Evolutionary conservation across 2,329 filamentous ascomycete species (phyloP).

Genomic region (Beauveria bassiana): DNA sequence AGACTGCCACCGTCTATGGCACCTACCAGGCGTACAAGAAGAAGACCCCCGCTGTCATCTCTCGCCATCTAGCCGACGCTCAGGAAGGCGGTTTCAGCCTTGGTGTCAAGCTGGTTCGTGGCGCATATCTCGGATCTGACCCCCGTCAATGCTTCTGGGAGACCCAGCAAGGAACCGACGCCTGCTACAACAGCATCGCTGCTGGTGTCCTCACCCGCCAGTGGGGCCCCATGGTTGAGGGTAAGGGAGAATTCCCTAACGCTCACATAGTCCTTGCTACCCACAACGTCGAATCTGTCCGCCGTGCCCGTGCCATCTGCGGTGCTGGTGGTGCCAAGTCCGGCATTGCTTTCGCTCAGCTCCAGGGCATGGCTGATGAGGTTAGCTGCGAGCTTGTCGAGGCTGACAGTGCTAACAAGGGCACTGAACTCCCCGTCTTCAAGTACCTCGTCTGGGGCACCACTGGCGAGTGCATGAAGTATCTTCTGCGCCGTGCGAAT

Average conservation of each 20-base stretch:
- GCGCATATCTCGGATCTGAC: slow-evolving; percentile 65
- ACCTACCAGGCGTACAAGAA: slow-evolving; percentile 76
- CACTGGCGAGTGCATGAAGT: slow-evolving; percentile 78
- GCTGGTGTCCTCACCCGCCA: slow-evolving; percentile 56
- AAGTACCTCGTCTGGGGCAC: slow-evolving; percentile 66
- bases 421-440: slow-evolving; percentile 48
- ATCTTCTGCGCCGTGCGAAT: slow-evolving; percentile 53
- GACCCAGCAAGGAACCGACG: slow-evolving; percentile 63
- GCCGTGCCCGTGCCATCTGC: slow-evolving; percentile 44
- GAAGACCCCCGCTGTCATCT: slow-evolving; percentile 47
- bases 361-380: slow-evolving; percentile 95
- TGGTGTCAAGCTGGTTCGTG: slow-evolving; percentile 68
- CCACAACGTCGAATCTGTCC: slow-evolving; percentile 71
- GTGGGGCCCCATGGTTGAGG: slow-evolving; percentile 28
- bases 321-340: slow-evolving; percentile 35
- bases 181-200: slow-evolving; percentile 64
- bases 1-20: slow-evolving; percentile 65
- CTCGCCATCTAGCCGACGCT: slow-evolving; percentile 52
- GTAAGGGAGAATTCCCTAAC: slow-evolving; percentile 41
- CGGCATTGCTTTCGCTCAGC: slow-evolving; percentile 50
- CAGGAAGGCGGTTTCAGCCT: slow-evolving; percentile 54
- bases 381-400: slow-evolving; percentile 59
- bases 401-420: slow-evolving; percentile 22
- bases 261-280: slow-evolving; percentile 67
- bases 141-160: slow-evolving; percentile 63